A percentile compares a stretch with the other conserved stretches of the same genome.
These are phyloP conservation scores for Aspergillus ostianus DNA, from an alignment of 495 filamentous ascomycete genomes.

Conservation along the genomic window DNA sequence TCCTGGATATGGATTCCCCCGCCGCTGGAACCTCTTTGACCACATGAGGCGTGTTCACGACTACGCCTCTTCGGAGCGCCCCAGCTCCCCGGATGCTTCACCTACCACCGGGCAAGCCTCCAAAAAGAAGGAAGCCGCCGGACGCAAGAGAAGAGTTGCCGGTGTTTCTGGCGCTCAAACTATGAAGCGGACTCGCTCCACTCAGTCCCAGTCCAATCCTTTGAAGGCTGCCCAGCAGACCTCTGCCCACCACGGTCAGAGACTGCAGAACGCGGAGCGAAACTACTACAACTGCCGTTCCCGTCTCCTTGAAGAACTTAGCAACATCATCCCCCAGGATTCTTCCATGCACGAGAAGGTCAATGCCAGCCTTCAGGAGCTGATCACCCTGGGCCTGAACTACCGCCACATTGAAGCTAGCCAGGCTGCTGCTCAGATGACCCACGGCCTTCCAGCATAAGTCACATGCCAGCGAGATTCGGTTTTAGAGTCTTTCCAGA, in stretches of 20 bases:
- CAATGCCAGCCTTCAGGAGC: conserved; percentile 48
- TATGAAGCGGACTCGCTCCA: conserved; percentile 49
- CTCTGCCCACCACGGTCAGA: conserved; percentile 40
- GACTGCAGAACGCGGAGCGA: conserved; percentile 44
- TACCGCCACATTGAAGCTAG: conserved; percentile 48
- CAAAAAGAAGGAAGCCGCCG: conserved; percentile 44
- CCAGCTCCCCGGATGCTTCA: conserved; percentile 45
- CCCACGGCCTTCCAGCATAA: conserved; percentile 39
- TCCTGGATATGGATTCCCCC: conserved; percentile 81
- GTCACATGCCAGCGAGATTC: conserved; percentile 8
- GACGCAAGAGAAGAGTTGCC: conserved; percentile 43
- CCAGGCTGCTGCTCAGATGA: conserved; percentile 38
- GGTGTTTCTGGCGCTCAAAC: conserved; percentile 37
- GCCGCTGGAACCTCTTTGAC: conserved; percentile 90
- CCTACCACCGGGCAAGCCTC: conserved; percentile 24
- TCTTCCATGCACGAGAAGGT: conserved; percentile 46
- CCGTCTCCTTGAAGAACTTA: conserved; percentile 42
- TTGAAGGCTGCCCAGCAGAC: conserved; percentile 35
- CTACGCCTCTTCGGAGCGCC: conserved; percentile 55
- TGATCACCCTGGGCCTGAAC: conserved; percentile 45
- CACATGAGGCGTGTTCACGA: conserved; percentile 94
- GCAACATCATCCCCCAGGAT: conserved; percentile 43
- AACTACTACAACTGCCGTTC: conserved; percentile 46
- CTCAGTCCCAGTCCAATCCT: conserved; percentile 38
- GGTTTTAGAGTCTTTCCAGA: neutral